Evolutionary conservation across 768 basidiomycete genomes (phyloP).

Genomic region (Clathrus columnatus): DNA sequence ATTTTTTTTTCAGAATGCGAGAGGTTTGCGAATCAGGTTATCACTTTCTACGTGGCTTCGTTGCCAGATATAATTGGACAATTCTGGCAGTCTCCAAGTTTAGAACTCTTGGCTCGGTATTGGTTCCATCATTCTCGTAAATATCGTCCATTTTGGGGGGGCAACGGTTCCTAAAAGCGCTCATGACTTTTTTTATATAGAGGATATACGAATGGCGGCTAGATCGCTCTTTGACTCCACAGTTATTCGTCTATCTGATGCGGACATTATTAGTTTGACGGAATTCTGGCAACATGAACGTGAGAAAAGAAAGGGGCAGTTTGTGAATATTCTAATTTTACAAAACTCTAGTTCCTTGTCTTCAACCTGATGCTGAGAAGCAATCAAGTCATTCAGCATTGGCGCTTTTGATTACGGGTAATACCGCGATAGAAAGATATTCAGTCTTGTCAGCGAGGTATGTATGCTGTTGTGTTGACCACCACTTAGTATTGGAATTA

Average conservation of each 20-base stretch:
- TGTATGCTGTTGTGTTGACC: slow-evolving; percentile 10
- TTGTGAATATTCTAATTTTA: neutral
- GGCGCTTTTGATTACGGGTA: slow-evolving; percentile 75
- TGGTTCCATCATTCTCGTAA: slow-evolving; percentile 74
- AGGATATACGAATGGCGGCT: slow-evolving; percentile 69
- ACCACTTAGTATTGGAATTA: too few relatives aligned
- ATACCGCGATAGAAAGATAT: slow-evolving; percentile 74
- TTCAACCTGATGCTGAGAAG: slow-evolving; percentile 52
- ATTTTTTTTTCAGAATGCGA: slow-evolving; percentile 43
- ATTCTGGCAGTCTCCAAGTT: slow-evolving; percentile 55
- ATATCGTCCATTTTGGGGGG: slow-evolving; percentile 17
- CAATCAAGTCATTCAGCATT: slow-evolving; percentile 52
- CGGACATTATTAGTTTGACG: slow-evolving; percentile 48
- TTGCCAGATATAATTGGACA: slow-evolving; percentile 53
- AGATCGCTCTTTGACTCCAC: slow-evolving; percentile 71
- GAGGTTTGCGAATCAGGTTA: slow-evolving; percentile 61
- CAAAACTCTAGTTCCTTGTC: slow-evolving; percentile 41
- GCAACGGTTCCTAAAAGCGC: slow-evolving; percentile 3
- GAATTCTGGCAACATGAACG: slow-evolving; percentile 59
- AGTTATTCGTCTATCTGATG: slow-evolving; percentile 57
- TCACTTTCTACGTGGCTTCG: slow-evolving; percentile 73
- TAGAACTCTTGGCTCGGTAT: slow-evolving; percentile 60
- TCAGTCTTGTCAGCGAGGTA: slow-evolving; percentile 67
- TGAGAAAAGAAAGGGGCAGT: slow-evolving; percentile 24
- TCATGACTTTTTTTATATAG: slow-evolving; percentile 29